These are phyloP conservation scores for Colletotrichum higginsianum DNA, from an alignment of 2,329 filamentous ascomycete species.

Conservation along the genomic window DNA sequence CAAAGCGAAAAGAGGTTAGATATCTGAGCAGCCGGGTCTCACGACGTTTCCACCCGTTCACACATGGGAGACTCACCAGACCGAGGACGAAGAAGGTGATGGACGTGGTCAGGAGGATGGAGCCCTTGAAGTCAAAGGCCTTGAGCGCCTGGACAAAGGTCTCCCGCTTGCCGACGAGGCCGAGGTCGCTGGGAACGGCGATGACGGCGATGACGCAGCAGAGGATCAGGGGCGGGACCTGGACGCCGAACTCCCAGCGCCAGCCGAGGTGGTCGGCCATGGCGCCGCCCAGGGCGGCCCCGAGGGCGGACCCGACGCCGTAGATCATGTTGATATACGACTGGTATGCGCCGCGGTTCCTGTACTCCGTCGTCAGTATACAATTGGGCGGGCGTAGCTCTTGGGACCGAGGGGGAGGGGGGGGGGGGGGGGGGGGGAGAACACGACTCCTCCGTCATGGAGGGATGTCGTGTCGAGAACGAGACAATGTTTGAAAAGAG, in stretches of 20 bases:
- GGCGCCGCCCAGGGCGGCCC: conserved; percentile 78
- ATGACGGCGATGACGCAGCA: conserved; percentile 62
- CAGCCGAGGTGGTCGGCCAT: conserved; percentile 80
- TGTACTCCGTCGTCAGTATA: conserved; percentile 39
- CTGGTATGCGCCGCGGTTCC: conserved; percentile 78
- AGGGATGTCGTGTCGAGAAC: too few species aligned
- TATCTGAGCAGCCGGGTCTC: neutral
- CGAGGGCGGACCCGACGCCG: conserved; percentile 70
- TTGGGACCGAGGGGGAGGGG: too few species aligned
- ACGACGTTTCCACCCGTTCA: too few species aligned
- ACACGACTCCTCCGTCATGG: neutral
- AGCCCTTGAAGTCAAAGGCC: conserved; percentile 71
- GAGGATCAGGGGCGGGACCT: conserved; percentile 67
- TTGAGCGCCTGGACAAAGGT: conserved; percentile 64
- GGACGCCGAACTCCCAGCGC: conserved; percentile 80
- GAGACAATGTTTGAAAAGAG: too few species aligned
- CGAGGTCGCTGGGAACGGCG: conserved; percentile 68
- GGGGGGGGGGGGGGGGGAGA: too few species aligned
- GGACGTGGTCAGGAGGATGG: conserved; percentile 65
- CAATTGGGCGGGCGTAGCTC: too few species aligned
- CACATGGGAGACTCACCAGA: conserved; percentile 58
- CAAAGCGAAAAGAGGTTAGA: conserved; percentile 10
- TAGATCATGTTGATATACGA: conserved; percentile 78
- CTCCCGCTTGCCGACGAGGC: conserved; percentile 61
- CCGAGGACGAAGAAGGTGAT: conserved; percentile 73